Percentiles rank a stretch among this genome's conserved stretches.
Conservation (phyloP, 768 basidiomycete species). For the Russula emetica region DNA sequence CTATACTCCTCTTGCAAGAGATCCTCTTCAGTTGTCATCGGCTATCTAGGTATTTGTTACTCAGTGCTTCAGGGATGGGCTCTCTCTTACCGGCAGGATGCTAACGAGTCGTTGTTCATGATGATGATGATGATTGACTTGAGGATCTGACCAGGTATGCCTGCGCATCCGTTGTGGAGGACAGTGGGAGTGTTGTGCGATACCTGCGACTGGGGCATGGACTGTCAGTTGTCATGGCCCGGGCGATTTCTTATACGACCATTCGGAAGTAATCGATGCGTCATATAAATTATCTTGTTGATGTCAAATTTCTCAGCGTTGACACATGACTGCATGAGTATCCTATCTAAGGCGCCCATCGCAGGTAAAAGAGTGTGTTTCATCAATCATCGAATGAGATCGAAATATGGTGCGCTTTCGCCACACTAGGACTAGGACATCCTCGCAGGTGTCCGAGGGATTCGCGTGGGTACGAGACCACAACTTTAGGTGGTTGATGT, state of each 20-base stretch:
- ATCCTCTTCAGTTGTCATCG: conserved; percentile 28
- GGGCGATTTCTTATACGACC: conserved; percentile 10
- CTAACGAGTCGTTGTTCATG: conserved; percentile 16
- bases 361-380: not conserved
- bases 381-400: conserved; percentile 7
- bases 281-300: conserved; percentile 13
- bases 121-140: conserved; percentile 1
- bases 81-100: conserved; percentile 21
- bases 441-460: not conserved
- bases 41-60: conserved; percentile 22
- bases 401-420: not conserved
- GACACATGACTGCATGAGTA: not conserved
- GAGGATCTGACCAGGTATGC: conserved; percentile 19
- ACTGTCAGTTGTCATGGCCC: not conserved
- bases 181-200: not conserved
- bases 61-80: not conserved
- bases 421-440: not conserved
- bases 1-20: conserved; percentile 27
- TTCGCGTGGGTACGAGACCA: not conserved
- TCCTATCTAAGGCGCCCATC: conserved; percentile 5
- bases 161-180: conserved; percentile 20
- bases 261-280: conserved; percentile 5
- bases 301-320: not conserved
- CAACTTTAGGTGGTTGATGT: not conserved
- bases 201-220: conserved; percentile 9